Evolutionary conservation across 768 basidiomycete genomes (phyloP), one percentile per base, ranked within the genome.

Genomic region (Auriculariales sp.): DNA sequence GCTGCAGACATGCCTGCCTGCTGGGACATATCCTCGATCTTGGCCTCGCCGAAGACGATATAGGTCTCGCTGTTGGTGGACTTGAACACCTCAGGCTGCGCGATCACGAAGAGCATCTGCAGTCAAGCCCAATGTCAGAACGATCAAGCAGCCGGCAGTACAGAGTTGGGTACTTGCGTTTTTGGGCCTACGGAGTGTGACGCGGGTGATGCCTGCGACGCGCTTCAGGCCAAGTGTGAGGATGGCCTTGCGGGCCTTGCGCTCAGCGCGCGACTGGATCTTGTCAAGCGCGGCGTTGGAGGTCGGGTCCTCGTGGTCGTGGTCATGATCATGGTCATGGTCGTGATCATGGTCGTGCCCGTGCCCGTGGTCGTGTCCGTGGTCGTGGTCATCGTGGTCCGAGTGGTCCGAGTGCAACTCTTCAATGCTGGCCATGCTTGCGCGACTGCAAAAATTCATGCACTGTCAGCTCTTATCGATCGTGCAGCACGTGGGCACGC

Each of bases 41-140:
- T 91, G 49, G 88, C 93, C 73, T 98, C 95, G 55, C 95, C 95
- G 59, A 98, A 99, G 55, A 99, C 92, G 63, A 99, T 90, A 75
- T 99, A 97, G 68, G 86, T 90, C 69, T 99, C 95, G 62, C 89
- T 91, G 70, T 90, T 92, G 35, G 85, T 81, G 46, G 88, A 91
- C 74, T 97, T 97, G 81, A 87, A 99, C 49, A 99, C 95, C 56
- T 99, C 95, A 31, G 95, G 95, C 47, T 82, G 72, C 49, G 88
- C 79, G 58, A 99, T 76, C 53, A 97, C 93, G 63, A 97, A 87
- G 54, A 98, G 79, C 54, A 94, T 71, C 85, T 89, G 58, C 36
- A 39, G 25, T 4, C 52, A 33, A 31, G 15, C 27, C 25, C 15
- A 28, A 25, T 7, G 31, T 32, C 35, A 33, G 48, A 32, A 34